Conservation (phyloP, 2,329 filamentous ascomycete species). For the Lecanicillium sp. region DNA sequence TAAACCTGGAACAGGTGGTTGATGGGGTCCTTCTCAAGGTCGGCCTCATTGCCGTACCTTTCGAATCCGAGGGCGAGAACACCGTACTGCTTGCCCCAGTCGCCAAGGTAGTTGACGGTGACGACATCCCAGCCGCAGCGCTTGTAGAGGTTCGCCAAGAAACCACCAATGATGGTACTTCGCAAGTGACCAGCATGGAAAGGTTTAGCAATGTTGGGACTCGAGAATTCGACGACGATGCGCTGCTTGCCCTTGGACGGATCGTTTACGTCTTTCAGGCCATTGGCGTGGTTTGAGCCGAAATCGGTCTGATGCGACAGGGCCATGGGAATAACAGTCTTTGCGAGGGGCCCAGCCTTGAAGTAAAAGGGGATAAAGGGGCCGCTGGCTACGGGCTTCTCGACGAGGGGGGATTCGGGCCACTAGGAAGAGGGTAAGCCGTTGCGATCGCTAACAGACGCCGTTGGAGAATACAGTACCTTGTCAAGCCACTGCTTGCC, state of each 20-base stretch:
- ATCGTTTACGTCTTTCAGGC: slow-evolving; percentile 53
- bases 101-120: slow-evolving; percentile 67
- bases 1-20: slow-evolving; percentile 79
- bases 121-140: slow-evolving; percentile 64
- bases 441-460: slow-evolving; percentile 9
- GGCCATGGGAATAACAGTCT: slow-evolving; percentile 61
- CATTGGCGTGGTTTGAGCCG: slow-evolving; percentile 54
- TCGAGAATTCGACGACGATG: slow-evolving; percentile 71
- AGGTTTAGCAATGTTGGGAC: slow-evolving; percentile 79
- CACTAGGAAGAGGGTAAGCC: slow-evolving; percentile 40
- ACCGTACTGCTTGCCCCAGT: slow-evolving; percentile 74
- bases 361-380: slow-evolving; percentile 75
- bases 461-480: slow-evolving; percentile 26
- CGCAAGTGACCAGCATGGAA: slow-evolving; percentile 73
- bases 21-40: slow-evolving; percentile 64
- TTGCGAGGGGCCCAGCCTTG: slow-evolving; percentile 57
- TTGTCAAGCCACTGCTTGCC: slow-evolving; percentile 53
- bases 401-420: slow-evolving; percentile 64
- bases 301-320: slow-evolving; percentile 50
- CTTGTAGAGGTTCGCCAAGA: slow-evolving; percentile 64
- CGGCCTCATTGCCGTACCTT: slow-evolving; percentile 65
- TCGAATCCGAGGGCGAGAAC: slow-evolving; percentile 68
- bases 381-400: slow-evolving; percentile 58
- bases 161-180: slow-evolving; percentile 72
- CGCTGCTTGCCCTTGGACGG: slow-evolving; percentile 54